A percentile compares a stretch with the other conserved stretches of the same genome.
These are phyloP conservation scores for Gonium pectorale DNA, from an alignment of 139 green algal species.

Conservation along the genomic window DNA sequence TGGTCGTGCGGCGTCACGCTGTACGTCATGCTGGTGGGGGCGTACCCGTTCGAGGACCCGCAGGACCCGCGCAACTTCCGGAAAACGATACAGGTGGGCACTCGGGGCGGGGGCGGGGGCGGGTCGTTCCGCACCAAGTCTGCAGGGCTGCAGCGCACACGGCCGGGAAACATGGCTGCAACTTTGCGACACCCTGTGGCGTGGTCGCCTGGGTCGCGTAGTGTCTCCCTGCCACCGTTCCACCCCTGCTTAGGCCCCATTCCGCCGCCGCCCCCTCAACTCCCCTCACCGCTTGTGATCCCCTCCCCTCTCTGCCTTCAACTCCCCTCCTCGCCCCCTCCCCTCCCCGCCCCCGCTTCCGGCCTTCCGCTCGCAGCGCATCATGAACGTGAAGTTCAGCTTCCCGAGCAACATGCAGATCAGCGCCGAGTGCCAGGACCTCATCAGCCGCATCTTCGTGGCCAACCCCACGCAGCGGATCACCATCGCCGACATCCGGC, in stretches of 20 bases:
- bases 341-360: neutral
- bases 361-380: constrained; percentile 74
- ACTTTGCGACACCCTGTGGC: too few relatives aligned
- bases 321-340: neutral
- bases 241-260: too few relatives aligned
- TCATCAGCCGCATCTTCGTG: constrained; percentile 91
- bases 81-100: constrained; percentile 98
- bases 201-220: too few relatives aligned
- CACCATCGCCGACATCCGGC: constrained; percentile 85
- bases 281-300: too few relatives aligned
- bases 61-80: constrained; percentile 95
- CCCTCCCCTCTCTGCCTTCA: too few relatives aligned
- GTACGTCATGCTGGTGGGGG: constrained; percentile 98
- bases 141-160: too few relatives aligned
- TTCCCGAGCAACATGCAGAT: constrained; percentile 83
- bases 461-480: constrained; percentile 83
- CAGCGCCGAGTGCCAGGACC: constrained; percentile 87
- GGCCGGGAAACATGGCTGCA: too few relatives aligned
- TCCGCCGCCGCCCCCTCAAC: too few relatives aligned
- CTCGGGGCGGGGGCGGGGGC: too few relatives aligned
- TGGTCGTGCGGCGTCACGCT: constrained; percentile 99
- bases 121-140: too few relatives aligned
- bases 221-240: too few relatives aligned
- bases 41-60: constrained; percentile 99
- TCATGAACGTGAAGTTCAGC: constrained; percentile 91